These are phyloP conservation scores for Pezizomycotina sp. DNA, from an alignment of 2,329 filamentous ascomycete genomes.

Conservation along the genomic window DNA sequence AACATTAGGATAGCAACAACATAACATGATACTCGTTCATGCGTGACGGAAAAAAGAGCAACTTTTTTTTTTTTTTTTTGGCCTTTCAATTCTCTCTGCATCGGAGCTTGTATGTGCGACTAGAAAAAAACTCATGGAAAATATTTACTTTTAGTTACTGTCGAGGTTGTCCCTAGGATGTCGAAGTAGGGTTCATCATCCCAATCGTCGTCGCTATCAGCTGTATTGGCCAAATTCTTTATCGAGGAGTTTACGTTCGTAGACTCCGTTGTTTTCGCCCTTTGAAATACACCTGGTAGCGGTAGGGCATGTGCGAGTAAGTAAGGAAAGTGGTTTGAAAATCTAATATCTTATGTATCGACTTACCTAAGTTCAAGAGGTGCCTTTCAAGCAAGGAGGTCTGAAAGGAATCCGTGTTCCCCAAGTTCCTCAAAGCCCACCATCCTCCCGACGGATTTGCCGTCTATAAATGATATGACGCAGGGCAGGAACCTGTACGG, in stretches of 20 bases:
- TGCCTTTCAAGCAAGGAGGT: slow-evolving; percentile 39
- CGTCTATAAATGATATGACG: slow-evolving; percentile 41
- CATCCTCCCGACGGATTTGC: slow-evolving; percentile 39
- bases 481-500: slow-evolving; percentile 42
- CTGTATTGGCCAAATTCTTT: slow-evolving; percentile 16
- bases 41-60: no score
- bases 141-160: no score
- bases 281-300: slow-evolving; percentile 16
- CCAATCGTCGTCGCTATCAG: slow-evolving; percentile 9
- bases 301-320: no score
- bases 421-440: slow-evolving; percentile 41
- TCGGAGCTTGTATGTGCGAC: no score
- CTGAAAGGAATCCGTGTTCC: slow-evolving; percentile 39
- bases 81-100: no score
- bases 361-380: slow-evolving; percentile 33
- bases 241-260: slow-evolving; percentile 10
- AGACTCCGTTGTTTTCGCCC: slow-evolving; percentile 16
- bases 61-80: no score
- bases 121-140: no score
- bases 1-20: no score
- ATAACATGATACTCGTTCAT: no score
- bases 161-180: no score
- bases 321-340: no score
- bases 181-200: no score
- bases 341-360: not conserved